Percentiles rank a stretch among this genome's conserved stretches.
Evolutionary conservation across 106 monocot genomes (phyloP).

Genomic region (Platanthera guangdongensis): DNA sequence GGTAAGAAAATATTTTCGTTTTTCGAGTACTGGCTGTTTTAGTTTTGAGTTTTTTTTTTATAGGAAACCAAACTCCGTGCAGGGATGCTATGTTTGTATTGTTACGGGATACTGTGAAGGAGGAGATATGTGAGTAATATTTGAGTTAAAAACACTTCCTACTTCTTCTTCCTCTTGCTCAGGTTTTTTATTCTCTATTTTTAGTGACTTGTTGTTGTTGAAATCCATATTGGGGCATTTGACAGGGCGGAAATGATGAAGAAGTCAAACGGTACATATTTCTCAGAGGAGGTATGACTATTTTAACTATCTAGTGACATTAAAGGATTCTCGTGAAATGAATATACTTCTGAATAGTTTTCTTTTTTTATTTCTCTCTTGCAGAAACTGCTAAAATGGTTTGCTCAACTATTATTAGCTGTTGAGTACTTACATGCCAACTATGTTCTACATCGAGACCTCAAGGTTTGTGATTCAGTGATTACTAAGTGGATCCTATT

Average conservation of each 20-base stretch:
- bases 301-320: background rate
- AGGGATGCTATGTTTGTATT: constrained; percentile 99
- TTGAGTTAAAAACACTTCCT: background rate
- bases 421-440: constrained; percentile 98
- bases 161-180: background rate
- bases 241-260: constrained; percentile 88
- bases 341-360: background rate
- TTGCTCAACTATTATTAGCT: constrained; percentile 73
- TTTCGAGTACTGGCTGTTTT: background rate
- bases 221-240: constrained; percentile 5
- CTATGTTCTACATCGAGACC: constrained; percentile 91
- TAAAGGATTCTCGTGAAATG: background rate
- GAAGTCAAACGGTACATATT: constrained; percentile 55
- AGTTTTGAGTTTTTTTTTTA: background rate
- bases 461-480: constrained; percentile 58
- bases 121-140: constrained; percentile 80
- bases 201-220: background rate
- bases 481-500: background rate
- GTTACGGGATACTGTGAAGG: constrained; percentile 99
- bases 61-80: background rate
- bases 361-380: background rate
- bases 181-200: background rate
- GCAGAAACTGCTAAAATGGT: constrained; percentile 97
- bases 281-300: constrained; percentile 75
- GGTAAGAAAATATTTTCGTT: constrained; percentile 26